A percentile compares a stretch with the other conserved stretches of the same genome.
phyloP scores from a whole-genome alignment of 805 yeast species.

The Suhomyces prunicola region DNA sequence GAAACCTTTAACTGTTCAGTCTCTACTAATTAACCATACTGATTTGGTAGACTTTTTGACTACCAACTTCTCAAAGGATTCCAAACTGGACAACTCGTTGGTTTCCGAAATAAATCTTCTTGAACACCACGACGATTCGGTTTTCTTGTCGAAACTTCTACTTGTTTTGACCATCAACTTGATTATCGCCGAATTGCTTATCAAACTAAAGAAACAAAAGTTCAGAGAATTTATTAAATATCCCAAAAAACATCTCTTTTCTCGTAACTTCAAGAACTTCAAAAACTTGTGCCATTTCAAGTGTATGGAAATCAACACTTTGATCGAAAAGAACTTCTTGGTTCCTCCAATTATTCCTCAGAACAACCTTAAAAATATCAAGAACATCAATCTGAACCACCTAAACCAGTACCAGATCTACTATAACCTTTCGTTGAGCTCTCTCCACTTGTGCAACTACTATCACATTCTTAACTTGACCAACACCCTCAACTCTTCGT shows the following conservation, averaged over 20 bases:
- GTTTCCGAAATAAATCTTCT: conserved; percentile 15
- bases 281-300: conserved; percentile 25
- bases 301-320: conserved; percentile 25
- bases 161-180: conserved; percentile 25
- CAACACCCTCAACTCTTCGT: conserved; percentile 17
- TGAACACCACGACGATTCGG: conserved; percentile 24
- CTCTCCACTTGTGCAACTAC: conserved; percentile 29
- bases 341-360: conserved; percentile 17
- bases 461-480: conserved; percentile 28
- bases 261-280: conserved; percentile 20
- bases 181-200: conserved; percentile 27
- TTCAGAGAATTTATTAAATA: conserved; percentile 18
- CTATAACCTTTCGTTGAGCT: conserved; percentile 28
- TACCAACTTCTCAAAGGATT: conserved; percentile 10
- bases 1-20: conserved; percentile 28
- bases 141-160: conserved; percentile 23
- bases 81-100: conserved; percentile 1
- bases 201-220: conserved; percentile 26
- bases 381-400: conserved; percentile 11
- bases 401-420: conserved; percentile 25
- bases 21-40: conserved; percentile 19
- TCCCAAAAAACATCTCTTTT: conserved; percentile 14
- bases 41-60: conserved; percentile 23
- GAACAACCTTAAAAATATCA: conserved; percentile 3
- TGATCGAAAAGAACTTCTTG: conserved; percentile 19